Evolutionary conservation across 345 rosid species (phyloP).

Genomic region (Lumnitzera racemosa): DNA sequence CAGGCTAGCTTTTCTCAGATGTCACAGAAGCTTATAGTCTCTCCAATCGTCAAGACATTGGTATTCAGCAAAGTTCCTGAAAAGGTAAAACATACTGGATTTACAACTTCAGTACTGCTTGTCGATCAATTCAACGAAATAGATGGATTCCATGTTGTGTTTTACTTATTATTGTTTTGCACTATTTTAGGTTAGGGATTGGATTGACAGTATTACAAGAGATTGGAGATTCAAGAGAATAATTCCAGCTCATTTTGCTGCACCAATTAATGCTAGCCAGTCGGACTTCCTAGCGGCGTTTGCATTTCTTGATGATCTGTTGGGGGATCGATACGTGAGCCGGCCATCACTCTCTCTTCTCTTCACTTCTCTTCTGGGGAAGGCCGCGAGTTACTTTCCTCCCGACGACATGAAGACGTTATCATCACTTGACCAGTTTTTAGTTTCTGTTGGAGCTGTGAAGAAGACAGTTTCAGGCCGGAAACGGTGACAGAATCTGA

Average conservation of each 20-base stretch:
- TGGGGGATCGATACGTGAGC: slow-evolving; percentile 60
- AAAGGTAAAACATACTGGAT: slow-evolving; percentile 41
- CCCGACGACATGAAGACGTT: slow-evolving; percentile 94
- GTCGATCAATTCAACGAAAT: no score
- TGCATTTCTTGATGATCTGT: slow-evolving; percentile 75
- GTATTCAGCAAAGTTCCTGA: slow-evolving; percentile 97
- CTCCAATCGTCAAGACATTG: slow-evolving; percentile 87
- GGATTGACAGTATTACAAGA: slow-evolving; percentile 71
- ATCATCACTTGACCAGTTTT: slow-evolving; percentile 83
- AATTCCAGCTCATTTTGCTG: slow-evolving; percentile 95
- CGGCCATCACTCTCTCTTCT: slow-evolving; percentile 68
- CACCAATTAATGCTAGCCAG: slow-evolving; percentile 73
- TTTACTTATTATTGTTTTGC: not conserved
- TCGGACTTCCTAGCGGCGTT: slow-evolving; percentile 87
- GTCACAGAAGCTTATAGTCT: slow-evolving; percentile 91
- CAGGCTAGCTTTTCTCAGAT: slow-evolving; percentile 86
- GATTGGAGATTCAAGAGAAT: slow-evolving; percentile 94
- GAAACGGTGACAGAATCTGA: slow-evolving; percentile 29
- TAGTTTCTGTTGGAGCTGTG: slow-evolving; percentile 89
- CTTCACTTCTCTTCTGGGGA: slow-evolving; percentile 70
- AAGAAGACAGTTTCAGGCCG: slow-evolving; percentile 87
- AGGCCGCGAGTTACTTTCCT: slow-evolving; percentile 93
- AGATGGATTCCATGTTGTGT: not conserved
- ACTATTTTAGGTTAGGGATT: slow-evolving; percentile 65
- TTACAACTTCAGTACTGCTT: no score